Conservation (phyloP, 208 protist species). For the Trypanosoma platydactyli region DNA sequence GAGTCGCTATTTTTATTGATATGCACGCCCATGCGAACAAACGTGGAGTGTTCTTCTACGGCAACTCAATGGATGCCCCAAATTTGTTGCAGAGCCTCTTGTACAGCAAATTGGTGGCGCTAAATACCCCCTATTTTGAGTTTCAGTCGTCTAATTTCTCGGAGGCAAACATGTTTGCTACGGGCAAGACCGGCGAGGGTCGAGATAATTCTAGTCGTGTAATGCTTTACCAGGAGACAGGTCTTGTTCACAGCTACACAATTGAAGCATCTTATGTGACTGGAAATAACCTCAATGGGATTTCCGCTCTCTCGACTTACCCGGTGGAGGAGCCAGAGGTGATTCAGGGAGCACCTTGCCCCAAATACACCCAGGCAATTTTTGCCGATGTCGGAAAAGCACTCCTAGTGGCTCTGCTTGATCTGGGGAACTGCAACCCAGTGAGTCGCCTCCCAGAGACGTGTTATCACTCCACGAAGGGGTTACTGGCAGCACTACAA, state of each 20-base stretch:
- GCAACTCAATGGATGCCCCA: slow-evolving; percentile 77
- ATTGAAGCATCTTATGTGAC: slow-evolving; percentile 91
- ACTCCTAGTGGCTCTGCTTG: slow-evolving; percentile 76
- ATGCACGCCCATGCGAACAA: slow-evolving; percentile 95
- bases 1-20: slow-evolving; percentile 87
- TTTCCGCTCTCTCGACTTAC: slow-evolving; percentile 36
- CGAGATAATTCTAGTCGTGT: slow-evolving; percentile 92
- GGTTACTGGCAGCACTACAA: slow-evolving; percentile 65
- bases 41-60: slow-evolving; percentile 93
- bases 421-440: slow-evolving; percentile 82
- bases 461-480: slow-evolving; percentile 52
- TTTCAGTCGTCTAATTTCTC: slow-evolving; percentile 92
- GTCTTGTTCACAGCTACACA: slow-evolving; percentile 87
- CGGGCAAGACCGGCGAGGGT: slow-evolving; percentile 83
- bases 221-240: slow-evolving; percentile 72
- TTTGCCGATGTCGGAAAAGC: slow-evolving; percentile 81
- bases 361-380: slow-evolving; percentile 57
- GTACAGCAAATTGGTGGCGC: slow-evolving; percentile 84
- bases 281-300: slow-evolving; percentile 54
- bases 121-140: slow-evolving; percentile 93
- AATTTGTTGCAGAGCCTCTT: slow-evolving; percentile 82
- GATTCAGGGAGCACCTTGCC: slow-evolving; percentile 18
- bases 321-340: slow-evolving; percentile 35
- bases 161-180: slow-evolving; percentile 89
- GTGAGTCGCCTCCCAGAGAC: slow-evolving; percentile 58